These are phyloP conservation scores for Tolypocladium nubicola DNA, from an alignment of 2,329 filamentous ascomycete genomes.

Conservation along the genomic window DNA sequence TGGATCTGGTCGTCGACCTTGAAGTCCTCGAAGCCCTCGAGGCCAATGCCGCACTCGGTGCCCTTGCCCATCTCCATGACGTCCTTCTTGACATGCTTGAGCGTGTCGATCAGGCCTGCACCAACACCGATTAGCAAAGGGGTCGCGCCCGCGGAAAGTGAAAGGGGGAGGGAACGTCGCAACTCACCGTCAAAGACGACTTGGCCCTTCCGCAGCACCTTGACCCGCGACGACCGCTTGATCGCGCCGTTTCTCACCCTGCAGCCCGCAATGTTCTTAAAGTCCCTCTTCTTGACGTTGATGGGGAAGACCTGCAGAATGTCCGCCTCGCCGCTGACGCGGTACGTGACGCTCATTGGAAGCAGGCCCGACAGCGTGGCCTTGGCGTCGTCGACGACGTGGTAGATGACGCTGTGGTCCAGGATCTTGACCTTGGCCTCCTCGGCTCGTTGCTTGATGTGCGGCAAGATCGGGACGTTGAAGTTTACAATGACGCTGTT, in stretches of 20 bases:
- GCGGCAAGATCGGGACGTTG: constrained; percentile 59
- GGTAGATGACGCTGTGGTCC: constrained; percentile 80
- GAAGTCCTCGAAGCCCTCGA: constrained; percentile 71
- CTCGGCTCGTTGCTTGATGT: constrained; percentile 61
- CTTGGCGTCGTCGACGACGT: constrained; percentile 63
- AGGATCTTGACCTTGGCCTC: constrained; percentile 64
- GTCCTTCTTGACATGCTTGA: constrained; percentile 91
- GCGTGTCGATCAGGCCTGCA: constrained; percentile 63
- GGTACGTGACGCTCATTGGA: constrained; percentile 52
- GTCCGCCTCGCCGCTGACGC: constrained; percentile 80
- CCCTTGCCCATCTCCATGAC: constrained; percentile 84
- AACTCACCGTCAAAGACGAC: constrained; percentile 72
- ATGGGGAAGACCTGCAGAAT: constrained; percentile 77
- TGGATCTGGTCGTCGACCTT: constrained; percentile 77
- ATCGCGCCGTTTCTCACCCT: constrained; percentile 76
- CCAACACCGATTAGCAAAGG: constrained; percentile 6
- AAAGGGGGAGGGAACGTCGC: neutral
- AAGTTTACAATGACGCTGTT: constrained; percentile 75
- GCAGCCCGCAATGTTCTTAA: constrained; percentile 73
- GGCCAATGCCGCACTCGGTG: constrained; percentile 83
- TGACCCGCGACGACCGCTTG: constrained; percentile 50
- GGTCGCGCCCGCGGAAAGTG: neutral
- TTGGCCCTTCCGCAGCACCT: constrained; percentile 60
- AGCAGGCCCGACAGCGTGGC: constrained; percentile 59
- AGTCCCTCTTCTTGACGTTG: constrained; percentile 60